phyloP scores from a whole-genome alignment of 257 asterid species.

The Gynochthodes officinalis region DNA sequence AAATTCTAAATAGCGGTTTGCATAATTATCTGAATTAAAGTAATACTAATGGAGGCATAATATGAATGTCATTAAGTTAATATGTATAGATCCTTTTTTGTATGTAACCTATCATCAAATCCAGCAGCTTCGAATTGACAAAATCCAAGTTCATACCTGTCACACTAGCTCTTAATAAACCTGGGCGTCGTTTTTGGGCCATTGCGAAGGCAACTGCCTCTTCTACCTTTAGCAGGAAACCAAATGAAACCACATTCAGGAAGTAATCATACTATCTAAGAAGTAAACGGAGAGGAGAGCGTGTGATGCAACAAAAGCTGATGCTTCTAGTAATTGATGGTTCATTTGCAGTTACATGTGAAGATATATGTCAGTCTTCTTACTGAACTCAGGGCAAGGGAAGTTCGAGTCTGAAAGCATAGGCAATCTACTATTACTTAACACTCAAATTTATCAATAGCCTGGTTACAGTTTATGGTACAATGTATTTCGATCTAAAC shows the following conservation, averaged over 20 bases:
- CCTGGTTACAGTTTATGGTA: too few relatives aligned
- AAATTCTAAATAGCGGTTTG: not conserved
- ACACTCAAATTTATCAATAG: not conserved
- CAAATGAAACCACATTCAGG: slow-evolving; percentile 7
- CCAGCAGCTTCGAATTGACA: not conserved
- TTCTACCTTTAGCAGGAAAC: slow-evolving; percentile 59
- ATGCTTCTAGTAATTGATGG: not conserved
- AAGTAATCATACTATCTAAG: not conserved
- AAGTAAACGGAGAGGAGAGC: not conserved
- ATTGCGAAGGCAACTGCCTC: slow-evolving; percentile 82
- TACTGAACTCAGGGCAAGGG: not conserved
- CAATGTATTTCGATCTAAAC: not conserved
- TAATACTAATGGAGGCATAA: not conserved
- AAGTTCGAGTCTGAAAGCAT: not conserved
- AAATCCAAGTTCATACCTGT: slow-evolving; percentile 31
- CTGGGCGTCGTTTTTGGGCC: slow-evolving; percentile 73
- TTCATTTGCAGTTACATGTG: not conserved
- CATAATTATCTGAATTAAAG: not conserved
- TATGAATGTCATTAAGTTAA: not conserved
- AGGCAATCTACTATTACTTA: not conserved
- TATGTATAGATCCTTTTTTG: not conserved
- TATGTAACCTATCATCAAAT: not conserved
- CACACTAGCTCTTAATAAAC: slow-evolving; percentile 35
- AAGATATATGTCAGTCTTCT: not conserved
- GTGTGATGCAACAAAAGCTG: not conserved